phyloP scores from a whole-genome alignment of 331 rosid genomes.

The Erythrophleum ivorense region DNA sequence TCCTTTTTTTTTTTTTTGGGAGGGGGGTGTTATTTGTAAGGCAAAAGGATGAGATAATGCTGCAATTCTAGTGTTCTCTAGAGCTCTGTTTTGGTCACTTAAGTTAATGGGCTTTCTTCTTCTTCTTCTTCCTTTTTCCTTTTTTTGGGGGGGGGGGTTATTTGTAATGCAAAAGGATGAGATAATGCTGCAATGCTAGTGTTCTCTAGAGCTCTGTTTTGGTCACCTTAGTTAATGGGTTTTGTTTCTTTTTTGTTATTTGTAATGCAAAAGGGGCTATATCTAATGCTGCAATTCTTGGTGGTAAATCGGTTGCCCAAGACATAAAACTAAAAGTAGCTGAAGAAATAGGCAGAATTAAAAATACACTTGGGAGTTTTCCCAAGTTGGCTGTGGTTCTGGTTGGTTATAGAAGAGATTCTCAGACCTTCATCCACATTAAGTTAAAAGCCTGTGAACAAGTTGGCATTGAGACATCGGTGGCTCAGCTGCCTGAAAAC shows the following conservation, averaged over 20 bases:
- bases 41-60: conserved; percentile 41
- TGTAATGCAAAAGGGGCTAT: not conserved
- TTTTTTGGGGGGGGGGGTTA: not conserved
- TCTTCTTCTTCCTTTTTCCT: too few relatives aligned
- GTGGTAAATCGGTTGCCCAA: conserved; percentile 53
- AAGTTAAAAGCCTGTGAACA: conserved; percentile 61
- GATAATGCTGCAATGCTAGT: conserved; percentile 42
- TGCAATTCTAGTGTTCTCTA: conserved; percentile 11
- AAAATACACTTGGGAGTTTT: conserved; percentile 47
- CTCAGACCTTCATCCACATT: conserved; percentile 48
- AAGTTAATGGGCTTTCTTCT: not conserved
- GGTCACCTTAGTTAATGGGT: not conserved
- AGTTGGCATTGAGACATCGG: conserved; percentile 59
- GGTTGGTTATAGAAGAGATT: conserved; percentile 62
- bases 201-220: not conserved
- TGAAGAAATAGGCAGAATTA: conserved; percentile 52
- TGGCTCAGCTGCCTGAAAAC: conserved; percentile 47
- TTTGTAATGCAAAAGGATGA: conserved; percentile 35
- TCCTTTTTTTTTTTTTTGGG: too few relatives aligned
- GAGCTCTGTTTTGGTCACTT: not conserved
- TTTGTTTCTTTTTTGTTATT: not conserved
- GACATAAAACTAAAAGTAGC: conserved; percentile 45
- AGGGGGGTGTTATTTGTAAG: not conserved
- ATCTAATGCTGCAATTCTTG: conserved; percentile 45
- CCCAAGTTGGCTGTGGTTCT: conserved; percentile 61